Evolutionary conservation across 441 rosid genomes (phyloP).

Genomic region (Populus hybrid): DNA sequence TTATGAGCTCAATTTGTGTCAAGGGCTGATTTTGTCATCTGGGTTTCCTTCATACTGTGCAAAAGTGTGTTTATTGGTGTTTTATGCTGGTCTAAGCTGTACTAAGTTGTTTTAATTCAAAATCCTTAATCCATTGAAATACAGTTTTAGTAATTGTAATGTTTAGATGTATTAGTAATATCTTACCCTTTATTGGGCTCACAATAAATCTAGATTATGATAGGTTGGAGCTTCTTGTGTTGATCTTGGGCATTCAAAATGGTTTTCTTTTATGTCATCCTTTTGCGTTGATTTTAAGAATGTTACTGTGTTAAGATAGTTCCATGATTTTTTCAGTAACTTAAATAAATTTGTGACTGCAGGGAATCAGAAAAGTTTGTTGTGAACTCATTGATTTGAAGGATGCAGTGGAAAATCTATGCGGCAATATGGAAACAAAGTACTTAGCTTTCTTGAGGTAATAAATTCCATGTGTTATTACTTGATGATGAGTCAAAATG

Average conservation of each 20-base stretch:
- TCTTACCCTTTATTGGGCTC: not conserved
- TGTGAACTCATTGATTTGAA: constrained; percentile 95
- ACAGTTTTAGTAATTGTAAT: not conserved
- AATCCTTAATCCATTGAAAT: not conserved
- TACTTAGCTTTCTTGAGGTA: constrained; percentile 90
- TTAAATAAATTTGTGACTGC: constrained; percentile 19
- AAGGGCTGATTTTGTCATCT: not conserved
- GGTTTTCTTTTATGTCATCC: not conserved
- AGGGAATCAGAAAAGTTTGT: constrained; percentile 91
- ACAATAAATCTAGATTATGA: not conserved
- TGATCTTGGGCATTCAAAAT: not conserved
- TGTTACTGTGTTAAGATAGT: not conserved
- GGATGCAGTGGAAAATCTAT: constrained; percentile 86
- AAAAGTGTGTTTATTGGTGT: not conserved
- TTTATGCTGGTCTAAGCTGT: not conserved
- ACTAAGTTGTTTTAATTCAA: not conserved
- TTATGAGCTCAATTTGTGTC: not conserved
- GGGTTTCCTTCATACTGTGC: not conserved
- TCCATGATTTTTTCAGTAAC: not conserved
- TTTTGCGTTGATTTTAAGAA: not conserved
- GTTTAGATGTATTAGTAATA: not conserved
- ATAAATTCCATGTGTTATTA: constrained; percentile 7
- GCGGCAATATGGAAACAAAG: constrained; percentile 78
- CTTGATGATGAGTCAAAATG: not conserved
- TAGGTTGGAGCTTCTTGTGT: not conserved